A percentile compares a stretch with the other conserved stretches of the same genome.
Evolutionary conservation across 2,329 filamentous ascomycete genomes (phyloP).

Genomic region (Paecilomyces variotii): DNA sequence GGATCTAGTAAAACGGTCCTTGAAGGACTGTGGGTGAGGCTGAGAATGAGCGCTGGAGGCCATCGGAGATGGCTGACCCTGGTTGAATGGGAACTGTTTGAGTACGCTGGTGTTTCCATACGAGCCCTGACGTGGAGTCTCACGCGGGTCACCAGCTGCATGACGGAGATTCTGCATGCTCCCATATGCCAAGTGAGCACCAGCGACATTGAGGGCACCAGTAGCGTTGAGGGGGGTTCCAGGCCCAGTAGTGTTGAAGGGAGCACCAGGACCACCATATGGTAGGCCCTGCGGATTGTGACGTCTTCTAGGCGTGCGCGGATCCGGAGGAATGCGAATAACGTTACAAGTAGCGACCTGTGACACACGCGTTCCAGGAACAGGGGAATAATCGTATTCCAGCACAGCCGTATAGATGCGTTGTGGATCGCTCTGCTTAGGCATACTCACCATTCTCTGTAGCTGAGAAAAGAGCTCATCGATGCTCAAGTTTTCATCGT

Average conservation of each 20-base stretch:
- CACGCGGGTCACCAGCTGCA: background rate
- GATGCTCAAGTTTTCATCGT: slow-evolving; percentile 14
- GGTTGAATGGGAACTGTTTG: background rate
- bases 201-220: background rate
- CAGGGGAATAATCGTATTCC: slow-evolving; percentile 24
- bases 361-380: slow-evolving; percentile 9
- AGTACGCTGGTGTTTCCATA: background rate
- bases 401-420: slow-evolving; percentile 19
- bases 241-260: background rate
- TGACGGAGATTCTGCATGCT: background rate
- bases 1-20: background rate
- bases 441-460: slow-evolving; percentile 18
- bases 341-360: background rate
- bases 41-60: background rate
- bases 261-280: background rate
- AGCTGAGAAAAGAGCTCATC: slow-evolving; percentile 16
- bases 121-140: background rate
- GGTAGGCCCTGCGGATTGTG: background rate
- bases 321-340: background rate
- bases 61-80: background rate
- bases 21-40: background rate
- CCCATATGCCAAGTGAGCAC: background rate
- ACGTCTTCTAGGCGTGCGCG: background rate
- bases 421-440: slow-evolving; percentile 7
- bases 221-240: no score